Evolutionary conservation across 106 monocot species (phyloP).

Genomic region (Triglochin maritima): DNA sequence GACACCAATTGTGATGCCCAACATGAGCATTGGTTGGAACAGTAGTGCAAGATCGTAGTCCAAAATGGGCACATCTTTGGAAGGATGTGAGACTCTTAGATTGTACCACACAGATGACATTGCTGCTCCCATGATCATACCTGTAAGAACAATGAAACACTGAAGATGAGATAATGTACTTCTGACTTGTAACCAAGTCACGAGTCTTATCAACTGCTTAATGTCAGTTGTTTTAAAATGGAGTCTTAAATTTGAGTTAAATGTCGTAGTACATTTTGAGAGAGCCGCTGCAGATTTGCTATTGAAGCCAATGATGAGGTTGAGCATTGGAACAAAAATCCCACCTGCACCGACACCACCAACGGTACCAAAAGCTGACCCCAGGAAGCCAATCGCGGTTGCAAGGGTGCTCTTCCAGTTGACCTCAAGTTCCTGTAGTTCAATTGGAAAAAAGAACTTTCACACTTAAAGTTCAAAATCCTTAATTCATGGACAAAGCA

Average conservation of each 20-base stretch:
- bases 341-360: conserved; percentile 84
- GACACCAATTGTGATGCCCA: conserved; percentile 61
- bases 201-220: no score
- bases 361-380: conserved; percentile 78
- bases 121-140: conserved; percentile 79
- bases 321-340: conserved; percentile 85
- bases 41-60: conserved; percentile 56
- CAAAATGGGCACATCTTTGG: conserved; percentile 40
- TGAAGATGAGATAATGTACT: no score
- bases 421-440: conserved; percentile 41
- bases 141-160: neutral
- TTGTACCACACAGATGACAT: conserved; percentile 95
- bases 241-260: no score
- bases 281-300: conserved; percentile 83
- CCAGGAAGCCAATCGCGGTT: conserved; percentile 61
- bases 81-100: conserved; percentile 46
- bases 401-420: conserved; percentile 52
- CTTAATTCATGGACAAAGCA: no score
- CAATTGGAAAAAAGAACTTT: neutral
- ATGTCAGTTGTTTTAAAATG: no score
- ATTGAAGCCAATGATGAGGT: conserved; percentile 77
- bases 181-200: no score
- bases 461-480: no score
- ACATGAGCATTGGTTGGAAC: conserved; percentile 60
- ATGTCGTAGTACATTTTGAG: conserved; percentile 47